Evolutionary conservation across 2,329 filamentous ascomycete species (phyloP).

Genomic region (Aspergillus tubingensis): DNA sequence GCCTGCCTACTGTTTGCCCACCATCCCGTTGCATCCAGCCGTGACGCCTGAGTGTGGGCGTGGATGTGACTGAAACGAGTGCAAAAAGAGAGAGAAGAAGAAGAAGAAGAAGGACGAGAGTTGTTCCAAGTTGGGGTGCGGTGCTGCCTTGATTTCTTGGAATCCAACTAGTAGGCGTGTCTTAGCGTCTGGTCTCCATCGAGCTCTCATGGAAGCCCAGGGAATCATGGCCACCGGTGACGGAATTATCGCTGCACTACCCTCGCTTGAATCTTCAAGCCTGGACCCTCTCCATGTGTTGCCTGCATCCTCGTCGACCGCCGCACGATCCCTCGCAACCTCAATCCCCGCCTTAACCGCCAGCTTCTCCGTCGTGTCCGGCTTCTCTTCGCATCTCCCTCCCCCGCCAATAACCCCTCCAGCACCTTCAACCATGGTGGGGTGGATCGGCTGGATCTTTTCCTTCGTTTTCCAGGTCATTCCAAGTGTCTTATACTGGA

Average conservation of each 20-base stretch:
- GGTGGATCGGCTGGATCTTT: conserved; percentile 52
- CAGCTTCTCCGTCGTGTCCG: conserved; percentile 19
- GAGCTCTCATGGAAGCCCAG: conserved; percentile 12
- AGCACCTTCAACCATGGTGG: conserved; percentile 41
- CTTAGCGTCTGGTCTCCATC: conserved; percentile 18
- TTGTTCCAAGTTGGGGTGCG: not conserved
- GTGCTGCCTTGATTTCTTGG: not conserved
- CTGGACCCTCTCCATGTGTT: conserved; percentile 16
- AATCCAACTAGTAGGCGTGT: not conserved
- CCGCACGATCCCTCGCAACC: conserved; percentile 12
- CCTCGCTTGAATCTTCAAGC: conserved; percentile 12
- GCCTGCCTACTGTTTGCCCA: not conserved
- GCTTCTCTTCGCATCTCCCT: conserved; percentile 24
- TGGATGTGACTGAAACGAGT: not conserved
- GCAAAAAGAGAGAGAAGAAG: not conserved
- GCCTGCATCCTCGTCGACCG: conserved; percentile 23
- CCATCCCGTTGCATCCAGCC: not conserved
- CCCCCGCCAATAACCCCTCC: conserved; percentile 33
- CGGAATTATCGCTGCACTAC: conserved; percentile 12
- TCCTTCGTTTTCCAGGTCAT: conserved; percentile 55
- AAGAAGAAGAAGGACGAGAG: not conserved
- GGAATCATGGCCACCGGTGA: conserved; percentile 17
- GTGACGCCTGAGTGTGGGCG: not conserved
- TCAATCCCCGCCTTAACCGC: conserved; percentile 25
- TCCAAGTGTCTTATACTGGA: conserved; percentile 69